Conservation (phyloP, 495 filamentous ascomycete genomes). For the Trichoderma reesei region DNA sequence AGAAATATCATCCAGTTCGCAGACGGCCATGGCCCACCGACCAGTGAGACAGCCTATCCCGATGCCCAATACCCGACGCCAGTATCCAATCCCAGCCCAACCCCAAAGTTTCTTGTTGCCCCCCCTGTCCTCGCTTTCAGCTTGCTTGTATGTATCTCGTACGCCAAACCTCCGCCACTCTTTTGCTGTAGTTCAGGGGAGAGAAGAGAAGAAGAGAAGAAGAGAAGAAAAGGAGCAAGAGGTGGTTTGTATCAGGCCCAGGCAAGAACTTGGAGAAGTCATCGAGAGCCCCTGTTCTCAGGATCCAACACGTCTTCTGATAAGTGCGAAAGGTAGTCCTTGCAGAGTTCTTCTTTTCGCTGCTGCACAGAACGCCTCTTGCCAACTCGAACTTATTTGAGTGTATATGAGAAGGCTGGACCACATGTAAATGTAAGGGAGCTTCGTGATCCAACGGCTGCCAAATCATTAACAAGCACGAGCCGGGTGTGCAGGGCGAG, state of each 20-base stretch:
- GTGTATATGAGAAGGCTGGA: background rate
- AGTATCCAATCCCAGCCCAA: background rate
- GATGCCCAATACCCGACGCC: background rate
- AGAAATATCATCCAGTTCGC: background rate
- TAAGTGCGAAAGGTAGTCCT: background rate
- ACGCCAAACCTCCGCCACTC: background rate
- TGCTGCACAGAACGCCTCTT: background rate
- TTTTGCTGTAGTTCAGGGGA: background rate
- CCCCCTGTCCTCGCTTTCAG: background rate
- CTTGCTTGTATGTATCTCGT: background rate
- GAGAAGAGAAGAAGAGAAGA: background rate
- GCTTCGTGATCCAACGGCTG: background rate
- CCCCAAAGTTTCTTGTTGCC: background rate
- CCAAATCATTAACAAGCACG: background rate
- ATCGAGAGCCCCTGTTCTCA: background rate
- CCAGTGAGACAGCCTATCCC: background rate
- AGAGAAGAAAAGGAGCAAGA: background rate
- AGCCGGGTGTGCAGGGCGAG: background rate
- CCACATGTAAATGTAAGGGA: background rate
- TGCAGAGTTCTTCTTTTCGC: background rate
- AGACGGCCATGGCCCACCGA: background rate
- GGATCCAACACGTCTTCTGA: background rate
- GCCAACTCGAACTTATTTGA: background rate
- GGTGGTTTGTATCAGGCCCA: background rate
- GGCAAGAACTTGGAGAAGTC: no score